Evolutionary conservation across 2,329 filamentous ascomycete genomes (phyloP).

Genomic region (Eutypa lata): DNA sequence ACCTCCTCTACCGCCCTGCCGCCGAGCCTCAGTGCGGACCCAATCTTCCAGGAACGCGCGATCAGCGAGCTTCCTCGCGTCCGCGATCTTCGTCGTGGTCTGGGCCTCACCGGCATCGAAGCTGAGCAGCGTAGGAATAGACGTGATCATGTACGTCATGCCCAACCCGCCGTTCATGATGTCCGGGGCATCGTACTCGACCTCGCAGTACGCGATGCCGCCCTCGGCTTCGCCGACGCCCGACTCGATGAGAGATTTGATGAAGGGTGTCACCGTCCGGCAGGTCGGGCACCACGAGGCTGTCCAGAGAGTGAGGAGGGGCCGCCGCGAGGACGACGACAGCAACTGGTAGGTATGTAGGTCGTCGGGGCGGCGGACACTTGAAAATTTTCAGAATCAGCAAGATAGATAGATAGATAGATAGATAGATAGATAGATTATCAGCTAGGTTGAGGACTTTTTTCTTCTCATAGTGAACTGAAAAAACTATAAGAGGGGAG

Average conservation of each 20-base stretch:
- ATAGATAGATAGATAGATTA: background rate
- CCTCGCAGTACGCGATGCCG: constrained; percentile 50
- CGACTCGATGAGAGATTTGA: constrained; percentile 45
- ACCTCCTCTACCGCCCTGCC: constrained; percentile 42
- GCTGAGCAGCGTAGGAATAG: constrained; percentile 54
- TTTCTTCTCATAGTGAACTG: too few relatives aligned
- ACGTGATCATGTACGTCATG: constrained; percentile 55
- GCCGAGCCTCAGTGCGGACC: constrained; percentile 48
- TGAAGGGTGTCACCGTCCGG: constrained; percentile 45
- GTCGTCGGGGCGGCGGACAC: constrained; percentile 52
- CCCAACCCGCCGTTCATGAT: constrained; percentile 48
- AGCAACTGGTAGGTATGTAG: constrained; percentile 55
- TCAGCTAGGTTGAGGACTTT: too few relatives aligned
- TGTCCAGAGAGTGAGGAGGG: constrained; percentile 60
- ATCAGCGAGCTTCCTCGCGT: constrained; percentile 47
- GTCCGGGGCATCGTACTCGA: constrained; percentile 58
- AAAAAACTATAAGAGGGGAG: too few relatives aligned
- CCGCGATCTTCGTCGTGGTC: constrained; percentile 44
- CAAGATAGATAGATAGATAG: background rate
- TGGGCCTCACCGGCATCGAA: constrained; percentile 56
- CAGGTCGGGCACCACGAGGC: constrained; percentile 57
- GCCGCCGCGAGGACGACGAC: constrained; percentile 49
- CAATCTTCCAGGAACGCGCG: constrained; percentile 50
- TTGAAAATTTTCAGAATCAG: constrained; percentile 27
- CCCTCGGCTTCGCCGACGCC: constrained; percentile 54